phyloP scores from a whole-genome alignment of 2,329 filamentous ascomycete species.

The Cercospora janseana region DNA sequence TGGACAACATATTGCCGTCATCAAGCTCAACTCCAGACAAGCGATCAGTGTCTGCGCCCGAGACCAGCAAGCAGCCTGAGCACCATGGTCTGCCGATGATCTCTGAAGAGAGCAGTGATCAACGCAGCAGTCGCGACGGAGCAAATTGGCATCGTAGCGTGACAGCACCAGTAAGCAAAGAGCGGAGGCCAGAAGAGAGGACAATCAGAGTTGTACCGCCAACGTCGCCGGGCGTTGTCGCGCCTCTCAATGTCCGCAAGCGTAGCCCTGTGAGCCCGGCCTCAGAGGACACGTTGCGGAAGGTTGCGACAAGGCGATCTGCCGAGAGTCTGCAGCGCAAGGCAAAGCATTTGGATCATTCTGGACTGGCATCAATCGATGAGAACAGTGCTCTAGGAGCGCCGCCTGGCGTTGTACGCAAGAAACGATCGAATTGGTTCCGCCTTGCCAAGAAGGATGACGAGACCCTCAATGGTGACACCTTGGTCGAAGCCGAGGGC shows the following conservation, averaged over 20 bases:
- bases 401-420: slow-evolving; percentile 34
- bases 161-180: slow-evolving; percentile 42
- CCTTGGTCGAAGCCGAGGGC: slow-evolving; percentile 12
- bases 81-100: slow-evolving; percentile 49
- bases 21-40: slow-evolving; percentile 29
- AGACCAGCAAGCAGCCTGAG: slow-evolving; percentile 31
- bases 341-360: slow-evolving; percentile 18
- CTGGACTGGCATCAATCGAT: slow-evolving; percentile 31
- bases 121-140: slow-evolving; percentile 34
- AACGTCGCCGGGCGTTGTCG: slow-evolving; percentile 50
- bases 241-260: slow-evolving; percentile 58
- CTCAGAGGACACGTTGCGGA: slow-evolving; percentile 20
- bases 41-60: slow-evolving; percentile 51
- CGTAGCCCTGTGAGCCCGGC: slow-evolving; percentile 36
- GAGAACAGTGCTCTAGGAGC: slow-evolving; percentile 31
- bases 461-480: slow-evolving; percentile 15
- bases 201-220: slow-evolving; percentile 60
- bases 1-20: slow-evolving; percentile 39
- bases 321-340: slow-evolving; percentile 26
- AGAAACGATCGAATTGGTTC: slow-evolving; percentile 51
- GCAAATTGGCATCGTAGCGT: slow-evolving; percentile 42
- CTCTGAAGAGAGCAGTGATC: slow-evolving; percentile 47
- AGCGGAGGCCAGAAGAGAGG: slow-evolving; percentile 37
- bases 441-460: slow-evolving; percentile 35
- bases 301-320: slow-evolving; percentile 24